These are phyloP conservation scores for Cordyceps militaris DNA, from an alignment of 2,329 filamentous ascomycete species.

Conservation along the genomic window DNA sequence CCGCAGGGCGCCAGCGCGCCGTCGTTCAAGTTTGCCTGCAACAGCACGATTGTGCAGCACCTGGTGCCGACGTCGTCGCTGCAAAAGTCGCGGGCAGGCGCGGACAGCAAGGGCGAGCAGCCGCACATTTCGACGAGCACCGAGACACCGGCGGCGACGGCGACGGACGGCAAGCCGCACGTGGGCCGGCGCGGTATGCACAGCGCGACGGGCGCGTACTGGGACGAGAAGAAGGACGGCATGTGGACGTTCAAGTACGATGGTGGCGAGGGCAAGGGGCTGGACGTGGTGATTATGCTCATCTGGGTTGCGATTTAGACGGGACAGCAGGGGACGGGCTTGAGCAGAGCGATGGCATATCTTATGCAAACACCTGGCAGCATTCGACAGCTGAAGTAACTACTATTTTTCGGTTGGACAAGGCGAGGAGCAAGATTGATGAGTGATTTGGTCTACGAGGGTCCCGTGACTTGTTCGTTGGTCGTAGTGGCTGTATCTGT, in stretches of 20 bases:
- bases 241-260: conserved; percentile 89
- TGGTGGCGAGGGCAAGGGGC: conserved; percentile 56
- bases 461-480: neutral
- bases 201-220: conserved; percentile 76
- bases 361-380: neutral
- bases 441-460: neutral
- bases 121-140: conserved; percentile 51
- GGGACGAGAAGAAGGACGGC: conserved; percentile 85
- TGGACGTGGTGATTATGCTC: conserved; percentile 64
- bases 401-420: neutral
- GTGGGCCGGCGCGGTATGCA: conserved; percentile 87
- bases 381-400: neutral
- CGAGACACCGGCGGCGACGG: conserved; percentile 42
- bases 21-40: conserved; percentile 88
- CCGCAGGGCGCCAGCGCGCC: conserved; percentile 51
- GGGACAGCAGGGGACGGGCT: neutral
- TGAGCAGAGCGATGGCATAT: neutral
- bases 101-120: conserved; percentile 40
- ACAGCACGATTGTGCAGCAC: conserved; percentile 98
- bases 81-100: conserved; percentile 51
- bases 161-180: conserved; percentile 58
- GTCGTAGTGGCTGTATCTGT: too few species aligned
- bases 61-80: conserved; percentile 60
- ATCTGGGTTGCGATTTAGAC: conserved; percentile 68
- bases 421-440: neutral